phyloP scores from a whole-genome alignment of 495 filamentous ascomycete species.

The Daldinia decipiens region DNA sequence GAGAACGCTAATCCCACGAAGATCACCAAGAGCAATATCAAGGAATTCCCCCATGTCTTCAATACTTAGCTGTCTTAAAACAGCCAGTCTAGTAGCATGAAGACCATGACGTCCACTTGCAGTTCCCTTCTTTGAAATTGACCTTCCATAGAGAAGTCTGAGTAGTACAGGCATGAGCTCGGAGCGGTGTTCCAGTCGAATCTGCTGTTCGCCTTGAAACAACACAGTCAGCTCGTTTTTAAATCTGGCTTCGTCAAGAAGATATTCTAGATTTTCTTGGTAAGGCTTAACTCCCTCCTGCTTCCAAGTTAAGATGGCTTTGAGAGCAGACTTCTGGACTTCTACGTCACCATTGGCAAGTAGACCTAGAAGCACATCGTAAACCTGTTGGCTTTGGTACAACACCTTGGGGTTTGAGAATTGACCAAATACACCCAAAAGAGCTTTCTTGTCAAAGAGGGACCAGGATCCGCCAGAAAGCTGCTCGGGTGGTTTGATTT shows the following conservation, averaged over 20 bases:
- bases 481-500: constrained; percentile 45
- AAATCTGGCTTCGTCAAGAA: constrained; percentile 91
- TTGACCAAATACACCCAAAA: constrained; percentile 82
- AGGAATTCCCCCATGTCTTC: constrained; percentile 81
- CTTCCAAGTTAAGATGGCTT: constrained; percentile 91
- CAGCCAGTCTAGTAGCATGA: constrained; percentile 69
- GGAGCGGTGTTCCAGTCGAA: constrained; percentile 75
- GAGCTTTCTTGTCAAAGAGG: constrained; percentile 74
- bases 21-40: constrained; percentile 78
- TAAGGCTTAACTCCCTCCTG: constrained; percentile 76
- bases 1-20: constrained; percentile 67
- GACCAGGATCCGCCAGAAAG: constrained; percentile 68
- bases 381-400: constrained; percentile 80
- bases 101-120: constrained; percentile 67
- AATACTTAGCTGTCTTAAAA: constrained; percentile 61
- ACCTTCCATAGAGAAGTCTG: constrained; percentile 86
- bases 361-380: constrained; percentile 74
- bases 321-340: constrained; percentile 84
- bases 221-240: constrained; percentile 90
- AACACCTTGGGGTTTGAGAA: constrained; percentile 87
- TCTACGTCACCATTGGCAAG: constrained; percentile 88
- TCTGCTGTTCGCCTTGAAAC: constrained; percentile 80
- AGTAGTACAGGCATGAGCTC: constrained; percentile 86
- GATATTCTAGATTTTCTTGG: constrained; percentile 84
- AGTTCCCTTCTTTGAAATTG: constrained; percentile 82